A percentile compares a stretch with the other conserved stretches of the same genome.
Conservation (phyloP, 352 stramenopile genomes). For the Pythium chondricola region DNA sequence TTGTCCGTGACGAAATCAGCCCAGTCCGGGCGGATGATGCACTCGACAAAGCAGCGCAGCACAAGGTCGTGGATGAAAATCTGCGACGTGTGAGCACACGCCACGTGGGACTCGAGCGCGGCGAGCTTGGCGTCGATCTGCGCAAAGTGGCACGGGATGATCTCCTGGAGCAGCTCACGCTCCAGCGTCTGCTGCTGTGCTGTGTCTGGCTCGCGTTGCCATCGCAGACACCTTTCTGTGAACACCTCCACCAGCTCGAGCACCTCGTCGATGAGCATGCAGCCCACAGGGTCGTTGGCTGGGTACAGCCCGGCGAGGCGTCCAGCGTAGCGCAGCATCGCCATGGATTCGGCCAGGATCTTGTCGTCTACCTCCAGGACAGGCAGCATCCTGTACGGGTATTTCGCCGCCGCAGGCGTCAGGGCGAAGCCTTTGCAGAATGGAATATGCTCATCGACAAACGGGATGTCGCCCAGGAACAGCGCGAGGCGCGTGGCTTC, state of each 20-base stretch:
- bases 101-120: not conserved
- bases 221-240: constrained; percentile 11
- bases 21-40: constrained; percentile 13
- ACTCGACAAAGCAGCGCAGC: constrained; percentile 11
- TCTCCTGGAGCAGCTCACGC: not conserved
- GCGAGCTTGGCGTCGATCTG: constrained; percentile 9
- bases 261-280: constrained; percentile 9
- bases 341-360: constrained; percentile 20
- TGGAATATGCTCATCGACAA: constrained; percentile 27
- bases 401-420: constrained; percentile 16
- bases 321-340: constrained; percentile 25
- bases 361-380: constrained; percentile 18
- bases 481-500: constrained; percentile 26
- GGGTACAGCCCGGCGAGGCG: constrained; percentile 24
- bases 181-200: constrained; percentile 1
- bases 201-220: constrained; percentile 8
- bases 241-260: constrained; percentile 17
- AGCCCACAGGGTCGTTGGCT: not conserved
- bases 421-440: constrained; percentile 7
- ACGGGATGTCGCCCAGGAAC: constrained; percentile 19
- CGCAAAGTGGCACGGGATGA: constrained; percentile 1
- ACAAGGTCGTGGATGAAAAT: constrained; percentile 12
- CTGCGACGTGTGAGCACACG: not conserved
- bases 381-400: constrained; percentile 23
- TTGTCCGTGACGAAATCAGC: constrained; percentile 2